A percentile compares a stretch with the other conserved stretches of the same genome.
Evolutionary conservation across 345 rosid species (phyloP).

Genomic region (Syzygium oleosum): DNA sequence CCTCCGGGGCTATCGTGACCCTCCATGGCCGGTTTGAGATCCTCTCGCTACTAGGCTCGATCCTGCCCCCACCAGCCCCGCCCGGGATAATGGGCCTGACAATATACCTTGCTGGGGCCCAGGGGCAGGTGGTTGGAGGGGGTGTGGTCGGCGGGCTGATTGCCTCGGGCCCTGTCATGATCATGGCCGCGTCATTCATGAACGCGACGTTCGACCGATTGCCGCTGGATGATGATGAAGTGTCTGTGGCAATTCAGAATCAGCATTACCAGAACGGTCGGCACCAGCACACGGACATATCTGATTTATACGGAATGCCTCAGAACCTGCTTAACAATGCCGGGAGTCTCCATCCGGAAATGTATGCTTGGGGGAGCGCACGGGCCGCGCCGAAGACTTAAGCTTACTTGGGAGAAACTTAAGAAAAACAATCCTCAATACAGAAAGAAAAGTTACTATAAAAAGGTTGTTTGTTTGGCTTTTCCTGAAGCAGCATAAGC

Average conservation of each 20-base stretch:
- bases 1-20: constrained; percentile 75
- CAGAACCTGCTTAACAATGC: constrained; percentile 68
- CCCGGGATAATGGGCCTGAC: constrained; percentile 80
- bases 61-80: constrained; percentile 90
- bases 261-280: constrained; percentile 40
- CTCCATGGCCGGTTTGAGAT: constrained; percentile 96
- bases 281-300: constrained; percentile 40
- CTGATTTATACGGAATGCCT: constrained; percentile 56
- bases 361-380: constrained; percentile 52
- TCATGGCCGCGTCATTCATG: constrained; percentile 92
- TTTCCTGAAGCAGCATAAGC: background rate
- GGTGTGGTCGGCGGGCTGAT: constrained; percentile 70
- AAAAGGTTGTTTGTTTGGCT: background rate
- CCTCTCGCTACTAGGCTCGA: constrained; percentile 80
- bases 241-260: constrained; percentile 16
- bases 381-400: constrained; percentile 43
- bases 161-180: constrained; percentile 88
- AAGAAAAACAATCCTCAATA: background rate
- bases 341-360: constrained; percentile 33
- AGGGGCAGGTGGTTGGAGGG: constrained; percentile 95
- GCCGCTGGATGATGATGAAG: constrained; percentile 57
- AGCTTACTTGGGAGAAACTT: background rate
- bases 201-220: constrained; percentile 86
- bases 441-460: background rate
- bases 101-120: constrained; percentile 85